Evolutionary conservation across 2,329 filamentous ascomycete genomes (phyloP).

Genomic region (Colletotrichum spaethianum): DNA sequence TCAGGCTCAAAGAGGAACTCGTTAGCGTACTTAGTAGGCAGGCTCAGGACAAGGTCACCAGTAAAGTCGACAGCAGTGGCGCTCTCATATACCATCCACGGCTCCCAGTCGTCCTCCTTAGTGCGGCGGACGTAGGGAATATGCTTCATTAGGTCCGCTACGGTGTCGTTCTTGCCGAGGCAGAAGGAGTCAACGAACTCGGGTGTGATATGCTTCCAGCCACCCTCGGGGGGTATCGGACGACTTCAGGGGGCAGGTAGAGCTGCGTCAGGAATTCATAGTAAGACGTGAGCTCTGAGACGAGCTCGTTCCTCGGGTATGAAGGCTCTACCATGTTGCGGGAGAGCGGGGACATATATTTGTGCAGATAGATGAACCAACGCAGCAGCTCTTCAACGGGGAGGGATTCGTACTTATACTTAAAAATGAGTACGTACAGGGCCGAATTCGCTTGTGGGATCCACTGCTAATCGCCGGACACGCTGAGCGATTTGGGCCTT

Average conservation of each 20-base stretch:
- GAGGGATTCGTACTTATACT: neutral
- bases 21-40: conserved; percentile 13
- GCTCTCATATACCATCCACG: neutral
- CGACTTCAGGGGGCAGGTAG: conserved; percentile 10
- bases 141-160: conserved; percentile 18
- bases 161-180: conserved; percentile 18
- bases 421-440: neutral
- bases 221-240: conserved; percentile 16
- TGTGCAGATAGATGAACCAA: neutral
- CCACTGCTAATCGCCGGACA: neutral
- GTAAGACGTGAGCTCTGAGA: conserved; percentile 3
- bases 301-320: conserved; percentile 16
- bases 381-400: neutral
- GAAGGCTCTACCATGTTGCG: neutral
- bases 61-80: neutral
- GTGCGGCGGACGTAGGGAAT: neutral
- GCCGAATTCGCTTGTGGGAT: neutral
- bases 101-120: conserved; percentile 10
- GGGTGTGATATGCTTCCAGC: conserved; percentile 14
- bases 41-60: neutral
- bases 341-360: neutral
- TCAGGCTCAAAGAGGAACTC: neutral
- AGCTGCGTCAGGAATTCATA: neutral
- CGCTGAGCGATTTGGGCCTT: neutral
- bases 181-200: conserved; percentile 6